A percentile compares a stretch with the other conserved stretches of the same genome.
Conservation (phyloP, 2,329 filamentous ascomycete species). For the Paramyrothecium sp. region DNA sequence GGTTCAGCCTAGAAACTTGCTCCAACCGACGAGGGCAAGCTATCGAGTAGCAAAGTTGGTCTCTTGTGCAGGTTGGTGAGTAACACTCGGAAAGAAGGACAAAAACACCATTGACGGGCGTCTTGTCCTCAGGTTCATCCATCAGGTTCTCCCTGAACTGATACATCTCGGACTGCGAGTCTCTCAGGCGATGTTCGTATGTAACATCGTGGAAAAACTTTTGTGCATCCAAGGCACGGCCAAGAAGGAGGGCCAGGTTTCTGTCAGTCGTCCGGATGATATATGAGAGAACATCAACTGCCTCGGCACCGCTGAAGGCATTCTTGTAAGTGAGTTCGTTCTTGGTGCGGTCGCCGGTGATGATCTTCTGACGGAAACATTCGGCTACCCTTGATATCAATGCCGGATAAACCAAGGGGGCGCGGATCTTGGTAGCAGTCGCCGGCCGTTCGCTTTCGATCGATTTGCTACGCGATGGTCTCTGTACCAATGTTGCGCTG, state of each 20-base stretch:
- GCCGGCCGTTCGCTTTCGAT: slow-evolving; percentile 54
- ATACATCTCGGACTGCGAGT: slow-evolving; percentile 93
- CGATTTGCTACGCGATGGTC: slow-evolving; percentile 57
- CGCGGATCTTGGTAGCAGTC: slow-evolving; percentile 59
- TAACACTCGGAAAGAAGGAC: slow-evolving; percentile 96
- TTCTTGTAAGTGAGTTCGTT: slow-evolving; percentile 97
- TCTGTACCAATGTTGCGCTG: slow-evolving; percentile 49
- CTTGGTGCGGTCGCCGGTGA: slow-evolving; percentile 85
- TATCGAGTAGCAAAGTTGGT: slow-evolving; percentile 96
- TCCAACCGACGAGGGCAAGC: slow-evolving; percentile 91
- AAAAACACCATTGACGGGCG: slow-evolving; percentile 87
- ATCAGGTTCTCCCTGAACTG: slow-evolving; percentile 93
- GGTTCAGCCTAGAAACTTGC: slow-evolving; percentile 89
- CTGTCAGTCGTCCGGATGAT: slow-evolving; percentile 97
- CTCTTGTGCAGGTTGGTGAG: slow-evolving; percentile 92
- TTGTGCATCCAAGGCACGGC: slow-evolving; percentile 90
- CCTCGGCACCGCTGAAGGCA: slow-evolving; percentile 92
- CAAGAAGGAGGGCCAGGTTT: slow-evolving; percentile 87
- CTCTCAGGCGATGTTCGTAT: slow-evolving; percentile 91
- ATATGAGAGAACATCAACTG: slow-evolving; percentile 91
- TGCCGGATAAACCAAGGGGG: slow-evolving; percentile 91
- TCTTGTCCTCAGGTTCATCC: slow-evolving; percentile 73
- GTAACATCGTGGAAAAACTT: slow-evolving; percentile 99
- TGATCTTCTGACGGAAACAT: slow-evolving; percentile 86
- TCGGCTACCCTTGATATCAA: slow-evolving; percentile 90